These are phyloP conservation scores for Pelargonium nanum DNA, from an alignment of 345 rosid species.

Conservation along the genomic window DNA sequence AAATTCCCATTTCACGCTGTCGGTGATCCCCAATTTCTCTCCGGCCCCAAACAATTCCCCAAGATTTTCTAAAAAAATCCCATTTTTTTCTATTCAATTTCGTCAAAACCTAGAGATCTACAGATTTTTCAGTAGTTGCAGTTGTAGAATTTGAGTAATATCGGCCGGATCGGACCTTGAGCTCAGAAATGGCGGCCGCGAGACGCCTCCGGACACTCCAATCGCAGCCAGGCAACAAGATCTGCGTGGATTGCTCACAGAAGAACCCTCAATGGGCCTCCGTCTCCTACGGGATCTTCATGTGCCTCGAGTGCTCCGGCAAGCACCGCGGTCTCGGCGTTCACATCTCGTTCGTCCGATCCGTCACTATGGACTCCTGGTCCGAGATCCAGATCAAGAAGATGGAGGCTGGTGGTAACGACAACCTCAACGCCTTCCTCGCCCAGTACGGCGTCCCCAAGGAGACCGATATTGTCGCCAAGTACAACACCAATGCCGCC, in stretches of 20 bases:
- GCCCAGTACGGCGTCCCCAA: conserved; percentile 60
- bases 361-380: conserved; percentile 99
- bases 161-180: conserved; percentile 7
- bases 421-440: conserved; percentile 57
- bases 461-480: conserved; percentile 66
- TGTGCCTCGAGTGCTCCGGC: conserved; percentile 98
- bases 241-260: conserved; percentile 89
- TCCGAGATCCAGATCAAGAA: conserved; percentile 98
- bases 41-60: no score
- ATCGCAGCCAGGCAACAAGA: conserved; percentile 71
- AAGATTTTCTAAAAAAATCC: no score
- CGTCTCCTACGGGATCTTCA: conserved; percentile 88
- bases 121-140: background rate
- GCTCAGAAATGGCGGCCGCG: conserved; percentile 54
- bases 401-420: conserved; percentile 95
- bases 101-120: background rate
- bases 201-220: conserved; percentile 75
- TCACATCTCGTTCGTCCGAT: conserved; percentile 97
- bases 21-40: no score
- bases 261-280: conserved; percentile 99
- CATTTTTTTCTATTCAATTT: no score
- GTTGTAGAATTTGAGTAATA: conserved; percentile 11
- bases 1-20: no score
- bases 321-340: conserved; percentile 98
- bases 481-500: conserved; percentile 83